Conservation (phyloP, 139 green algal genomes). For the Desmodesmus armatus region DNA sequence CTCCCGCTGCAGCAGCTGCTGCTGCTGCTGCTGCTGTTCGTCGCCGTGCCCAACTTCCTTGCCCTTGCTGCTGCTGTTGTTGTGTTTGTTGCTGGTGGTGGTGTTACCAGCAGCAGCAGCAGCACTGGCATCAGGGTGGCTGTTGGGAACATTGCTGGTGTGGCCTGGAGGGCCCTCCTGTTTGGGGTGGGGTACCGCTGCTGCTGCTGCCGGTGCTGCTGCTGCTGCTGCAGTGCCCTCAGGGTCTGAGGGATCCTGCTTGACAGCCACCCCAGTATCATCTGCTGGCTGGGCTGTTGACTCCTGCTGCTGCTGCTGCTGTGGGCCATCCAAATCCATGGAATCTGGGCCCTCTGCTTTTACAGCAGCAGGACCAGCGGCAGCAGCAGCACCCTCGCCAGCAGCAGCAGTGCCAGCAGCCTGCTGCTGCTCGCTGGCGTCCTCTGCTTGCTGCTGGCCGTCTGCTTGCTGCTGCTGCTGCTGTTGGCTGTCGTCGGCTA, state of each 20-base stretch:
- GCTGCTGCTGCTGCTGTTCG: background rate
- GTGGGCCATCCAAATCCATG: background rate
- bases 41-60: background rate
- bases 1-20: background rate
- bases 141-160: slow-evolving; percentile 3
- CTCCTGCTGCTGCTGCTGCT: slow-evolving; percentile 7
- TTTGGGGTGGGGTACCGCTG: background rate
- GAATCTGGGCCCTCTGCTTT: background rate
- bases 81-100: background rate
- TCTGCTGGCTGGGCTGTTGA: background rate
- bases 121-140: background rate
- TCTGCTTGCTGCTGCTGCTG: background rate
- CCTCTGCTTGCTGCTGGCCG: background rate
- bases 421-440: background rate
- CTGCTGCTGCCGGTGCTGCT: background rate
- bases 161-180: no score
- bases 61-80: slow-evolving; percentile 2
- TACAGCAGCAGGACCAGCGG: background rate
- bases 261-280: background rate
- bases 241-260: background rate
- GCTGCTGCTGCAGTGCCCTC: background rate
- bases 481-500: background rate
- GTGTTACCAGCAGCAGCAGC: no score
- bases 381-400: background rate
- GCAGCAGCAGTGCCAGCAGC: background rate